These are phyloP conservation scores for Aspergillus aculeatus DNA, from an alignment of 2,329 filamentous ascomycete species.

Conservation along the genomic window DNA sequence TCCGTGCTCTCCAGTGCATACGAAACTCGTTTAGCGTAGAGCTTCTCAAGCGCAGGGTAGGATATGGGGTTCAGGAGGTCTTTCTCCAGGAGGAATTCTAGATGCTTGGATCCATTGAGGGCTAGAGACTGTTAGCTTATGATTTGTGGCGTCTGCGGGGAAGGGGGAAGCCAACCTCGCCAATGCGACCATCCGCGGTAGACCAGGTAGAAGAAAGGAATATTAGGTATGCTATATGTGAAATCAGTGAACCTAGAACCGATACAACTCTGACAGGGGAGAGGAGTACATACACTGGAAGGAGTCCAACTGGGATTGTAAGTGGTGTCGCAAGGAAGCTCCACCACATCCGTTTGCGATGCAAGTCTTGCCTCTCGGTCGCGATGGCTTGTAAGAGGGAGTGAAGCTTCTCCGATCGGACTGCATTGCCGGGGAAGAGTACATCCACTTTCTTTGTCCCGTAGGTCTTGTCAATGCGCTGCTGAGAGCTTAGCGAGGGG, in stretches of 20 bases:
- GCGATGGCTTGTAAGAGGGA: constrained; percentile 68
- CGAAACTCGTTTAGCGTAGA: constrained; percentile 60
- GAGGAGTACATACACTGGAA: constrained; percentile 69
- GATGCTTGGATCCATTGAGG: constrained; percentile 76
- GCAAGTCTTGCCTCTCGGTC: constrained; percentile 75
- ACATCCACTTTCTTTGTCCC: constrained; percentile 65
- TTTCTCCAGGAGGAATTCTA: constrained; percentile 76
- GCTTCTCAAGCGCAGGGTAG: constrained; percentile 67
- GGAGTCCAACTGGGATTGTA: constrained; percentile 73
- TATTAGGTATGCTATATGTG: constrained; percentile 71
- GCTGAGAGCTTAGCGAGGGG: constrained; percentile 70
- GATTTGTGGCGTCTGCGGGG: constrained; percentile 18
- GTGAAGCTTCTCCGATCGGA: constrained; percentile 63
- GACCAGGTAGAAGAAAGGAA: constrained; percentile 93
- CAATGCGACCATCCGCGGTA: constrained; percentile 91
- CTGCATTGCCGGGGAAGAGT: constrained; percentile 70
- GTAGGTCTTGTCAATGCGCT: constrained; percentile 62
- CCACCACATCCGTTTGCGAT: constrained; percentile 74
- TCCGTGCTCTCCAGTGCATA: constrained; percentile 30
- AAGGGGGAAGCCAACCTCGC: constrained; percentile 52
- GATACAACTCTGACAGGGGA: not conserved
- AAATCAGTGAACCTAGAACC: constrained; percentile 12
- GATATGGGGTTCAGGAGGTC: constrained; percentile 66
- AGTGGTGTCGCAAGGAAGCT: constrained; percentile 81
- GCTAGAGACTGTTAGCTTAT: constrained; percentile 49